These are phyloP conservation scores for Podochytrium sp. DNA, from an alignment of 192 early-diverging fungal genomes.

Conservation along the genomic window DNA sequence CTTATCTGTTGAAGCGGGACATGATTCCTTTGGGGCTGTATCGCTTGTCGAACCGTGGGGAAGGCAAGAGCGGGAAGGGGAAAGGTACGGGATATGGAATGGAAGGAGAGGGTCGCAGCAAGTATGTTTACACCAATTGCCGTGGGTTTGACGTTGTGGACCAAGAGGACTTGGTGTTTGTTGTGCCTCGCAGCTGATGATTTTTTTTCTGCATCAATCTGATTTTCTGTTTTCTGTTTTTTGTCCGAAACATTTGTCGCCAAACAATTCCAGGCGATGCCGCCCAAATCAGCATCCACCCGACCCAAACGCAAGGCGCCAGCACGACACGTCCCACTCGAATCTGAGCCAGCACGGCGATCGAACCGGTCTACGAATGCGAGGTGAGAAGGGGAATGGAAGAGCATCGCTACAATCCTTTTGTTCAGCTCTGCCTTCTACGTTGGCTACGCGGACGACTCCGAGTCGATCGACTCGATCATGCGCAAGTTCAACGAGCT, in stretches of 20 bases:
- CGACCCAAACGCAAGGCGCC: background rate
- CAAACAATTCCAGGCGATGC: background rate
- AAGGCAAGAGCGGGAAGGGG: background rate
- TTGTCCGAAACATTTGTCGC: background rate
- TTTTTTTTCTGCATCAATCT: background rate
- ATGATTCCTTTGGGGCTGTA: constrained; percentile 53
- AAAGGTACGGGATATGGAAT: background rate
- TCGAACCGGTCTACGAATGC: background rate
- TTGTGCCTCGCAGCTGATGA: constrained; percentile 17
- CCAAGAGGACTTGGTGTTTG: constrained; percentile 48
- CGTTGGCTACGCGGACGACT: constrained; percentile 97
- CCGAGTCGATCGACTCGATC: constrained; percentile 93
- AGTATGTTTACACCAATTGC: constrained; percentile 59
- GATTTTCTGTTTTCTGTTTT: background rate
- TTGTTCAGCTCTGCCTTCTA: constrained; percentile 59
- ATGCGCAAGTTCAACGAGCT: constrained; percentile 99
- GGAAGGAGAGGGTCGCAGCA: constrained; percentile 15
- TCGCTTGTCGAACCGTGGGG: background rate
- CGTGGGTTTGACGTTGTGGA: constrained; percentile 45
- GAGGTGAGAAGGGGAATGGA: background rate
- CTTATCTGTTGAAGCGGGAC: constrained; percentile 32
- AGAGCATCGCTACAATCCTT: background rate
- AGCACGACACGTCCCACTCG: background rate
- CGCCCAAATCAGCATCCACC: background rate
- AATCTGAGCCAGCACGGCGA: background rate